Evolutionary conservation across 768 basidiomycete species (phyloP).

Genomic region (Leucosporidium yakuticum): DNA sequence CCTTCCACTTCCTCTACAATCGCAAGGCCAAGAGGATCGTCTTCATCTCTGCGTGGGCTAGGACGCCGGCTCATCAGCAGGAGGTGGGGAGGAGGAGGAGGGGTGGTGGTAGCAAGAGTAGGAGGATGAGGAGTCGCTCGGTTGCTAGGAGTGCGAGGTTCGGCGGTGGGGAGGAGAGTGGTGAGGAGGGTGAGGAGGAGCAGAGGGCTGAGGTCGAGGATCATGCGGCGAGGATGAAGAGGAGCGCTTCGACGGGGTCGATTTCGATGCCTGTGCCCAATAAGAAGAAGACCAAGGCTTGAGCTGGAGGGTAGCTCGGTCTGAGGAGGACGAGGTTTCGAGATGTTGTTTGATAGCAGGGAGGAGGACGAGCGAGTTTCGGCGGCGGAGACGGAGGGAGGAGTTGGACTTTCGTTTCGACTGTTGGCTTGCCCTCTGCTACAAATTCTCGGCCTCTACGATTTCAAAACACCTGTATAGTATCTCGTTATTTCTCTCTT

Average conservation of each 20-base stretch:
- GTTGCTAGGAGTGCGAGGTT: not conserved
- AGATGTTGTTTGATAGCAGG: too few relatives aligned
- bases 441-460: not conserved
- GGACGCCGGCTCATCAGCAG: constrained; percentile 42
- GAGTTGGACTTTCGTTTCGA: not conserved
- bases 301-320: not conserved
- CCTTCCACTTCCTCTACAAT: constrained; percentile 93
- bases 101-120: not conserved
- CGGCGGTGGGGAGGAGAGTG: not conserved
- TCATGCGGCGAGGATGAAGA: constrained; percentile 24
- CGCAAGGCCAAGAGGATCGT: constrained; percentile 84
- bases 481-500: not conserved
- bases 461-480: not conserved
- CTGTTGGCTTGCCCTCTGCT: not conserved
- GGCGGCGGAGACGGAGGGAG: not conserved
- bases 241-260: constrained; percentile 25
- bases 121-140: not conserved
- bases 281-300: constrained; percentile 12
- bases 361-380: not conserved
- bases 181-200: not conserved
- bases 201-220: constrained; percentile 1
- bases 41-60: constrained; percentile 87
- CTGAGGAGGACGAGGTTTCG: too few relatives aligned
- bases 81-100: not conserved
- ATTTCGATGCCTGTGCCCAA: constrained; percentile 20